phyloP scores from a whole-genome alignment of 1,284 basidiomycete genomes.

The Bjerkandera adusta region DNA sequence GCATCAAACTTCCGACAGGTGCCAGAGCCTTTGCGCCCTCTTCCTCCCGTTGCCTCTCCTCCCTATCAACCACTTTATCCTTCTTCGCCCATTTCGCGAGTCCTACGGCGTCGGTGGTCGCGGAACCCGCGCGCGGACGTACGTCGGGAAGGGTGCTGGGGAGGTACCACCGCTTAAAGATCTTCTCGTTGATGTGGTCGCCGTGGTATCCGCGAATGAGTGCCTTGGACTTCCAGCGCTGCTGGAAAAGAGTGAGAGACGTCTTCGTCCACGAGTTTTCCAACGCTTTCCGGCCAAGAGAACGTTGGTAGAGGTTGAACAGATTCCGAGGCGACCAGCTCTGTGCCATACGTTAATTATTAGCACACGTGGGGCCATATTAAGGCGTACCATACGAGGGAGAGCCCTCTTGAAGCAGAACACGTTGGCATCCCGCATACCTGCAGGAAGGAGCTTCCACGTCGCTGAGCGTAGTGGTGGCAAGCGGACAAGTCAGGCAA shows the following conservation, averaged over 20 bases:
- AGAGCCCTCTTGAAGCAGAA: slow-evolving; percentile 37
- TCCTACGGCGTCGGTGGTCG: slow-evolving; percentile 38
- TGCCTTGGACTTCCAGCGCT: slow-evolving; percentile 91
- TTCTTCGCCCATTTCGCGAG: slow-evolving; percentile 54
- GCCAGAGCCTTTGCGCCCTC: slow-evolving; percentile 64
- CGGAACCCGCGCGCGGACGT: slow-evolving; percentile 47
- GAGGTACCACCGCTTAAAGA: slow-evolving; percentile 95
- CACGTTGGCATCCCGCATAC: slow-evolving; percentile 40
- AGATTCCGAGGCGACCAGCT: slow-evolving; percentile 78
- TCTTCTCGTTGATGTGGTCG: slow-evolving; percentile 90
- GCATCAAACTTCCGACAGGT: slow-evolving; percentile 90
- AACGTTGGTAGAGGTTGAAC: slow-evolving; percentile 66
- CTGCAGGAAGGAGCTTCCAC: slow-evolving; percentile 1
- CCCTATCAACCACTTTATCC: slow-evolving; percentile 38
- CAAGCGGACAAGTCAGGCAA: slow-evolving; percentile 15
- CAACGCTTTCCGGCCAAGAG: slow-evolving; percentile 40
- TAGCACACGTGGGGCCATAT: background rate
- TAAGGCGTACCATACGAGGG: slow-evolving; percentile 42
- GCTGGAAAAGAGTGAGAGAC: slow-evolving; percentile 75
- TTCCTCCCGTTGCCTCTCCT: slow-evolving; percentile 47
- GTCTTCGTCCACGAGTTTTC: slow-evolving; percentile 54
- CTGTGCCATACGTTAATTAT: slow-evolving; percentile 40
- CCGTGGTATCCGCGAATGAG: slow-evolving; percentile 94
- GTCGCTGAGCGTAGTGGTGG: too few species aligned
- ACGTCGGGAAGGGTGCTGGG: slow-evolving; percentile 87